Conservation (phyloP, 305 asterid species). For the Fraxinus platypoda region DNA sequence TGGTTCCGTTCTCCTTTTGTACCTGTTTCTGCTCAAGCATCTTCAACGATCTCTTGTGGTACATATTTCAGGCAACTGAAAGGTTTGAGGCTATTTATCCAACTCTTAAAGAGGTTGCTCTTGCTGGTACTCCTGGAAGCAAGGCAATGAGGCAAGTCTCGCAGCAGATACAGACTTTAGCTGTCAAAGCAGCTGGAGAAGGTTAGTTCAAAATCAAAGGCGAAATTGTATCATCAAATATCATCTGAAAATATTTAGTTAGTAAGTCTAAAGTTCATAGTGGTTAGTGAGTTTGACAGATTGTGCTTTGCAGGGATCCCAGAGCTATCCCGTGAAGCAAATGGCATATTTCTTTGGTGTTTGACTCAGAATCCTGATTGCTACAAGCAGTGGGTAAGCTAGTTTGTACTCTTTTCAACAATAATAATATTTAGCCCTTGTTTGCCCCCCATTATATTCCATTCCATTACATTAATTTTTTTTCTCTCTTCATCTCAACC, state of each 20-base stretch:
- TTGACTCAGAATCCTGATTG: conserved; percentile 44
- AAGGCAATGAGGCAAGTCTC: conserved; percentile 88
- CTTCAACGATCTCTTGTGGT: not conserved
- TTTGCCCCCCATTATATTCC: too few species aligned
- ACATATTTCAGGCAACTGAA: conserved; percentile 61
- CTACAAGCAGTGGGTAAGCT: conserved; percentile 45
- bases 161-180: conserved; percentile 53
- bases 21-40: not conserved
- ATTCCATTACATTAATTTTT: too few species aligned
- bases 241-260: not conserved
- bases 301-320: conserved; percentile 36
- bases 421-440: not conserved
- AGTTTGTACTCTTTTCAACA: not conserved
- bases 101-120: conserved; percentile 71
- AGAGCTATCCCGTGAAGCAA: conserved; percentile 44
- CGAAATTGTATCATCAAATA: not conserved
- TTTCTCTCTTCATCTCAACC: too few species aligned
- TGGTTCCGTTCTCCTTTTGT: conserved; percentile 8
- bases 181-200: conserved; percentile 65
- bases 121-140: conserved; percentile 91
- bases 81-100: conserved; percentile 85
- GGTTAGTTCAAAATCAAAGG: conserved; percentile 37
- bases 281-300: not conserved
- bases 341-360: conserved; percentile 40
- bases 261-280: not conserved